Base-by-base conservation (phyloP, 331 rosid genomes). In the Quercus tomentella region DNA sequence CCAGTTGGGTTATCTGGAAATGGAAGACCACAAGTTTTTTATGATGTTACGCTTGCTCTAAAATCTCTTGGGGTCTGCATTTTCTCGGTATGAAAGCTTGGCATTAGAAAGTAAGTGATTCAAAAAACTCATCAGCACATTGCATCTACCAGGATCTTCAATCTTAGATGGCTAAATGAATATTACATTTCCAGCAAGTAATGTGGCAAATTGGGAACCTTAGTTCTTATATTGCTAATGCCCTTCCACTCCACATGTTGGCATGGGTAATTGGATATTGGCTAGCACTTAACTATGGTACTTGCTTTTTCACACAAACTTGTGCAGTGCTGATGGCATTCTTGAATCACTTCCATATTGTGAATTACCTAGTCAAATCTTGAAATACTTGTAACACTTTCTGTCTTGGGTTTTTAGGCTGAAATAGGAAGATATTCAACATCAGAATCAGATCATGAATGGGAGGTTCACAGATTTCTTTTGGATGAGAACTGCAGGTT, bases 391-490 rank as follows among this genome's bases (percentile, higher is more conserved):
- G 3, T 41, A 17, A 76, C 22, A 20, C 23, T 69, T 56, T 15
- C 55, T 4, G n/a, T 67, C 75, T 56, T 11, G 45, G 66, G 76
- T 73, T 78, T 65, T 61, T 84, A 93, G 97, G 97, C 97, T 80
- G 97, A 89, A 80, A 91, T 91, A 30, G 92, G 97, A 76, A 85
- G 97, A 85, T 82, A 84, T 81, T 83, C 87, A 31, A 87, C 92
- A 51, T 80, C 89, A 41, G 45, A 41, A 41, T 41, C 45, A 30
- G 94, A 84, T 76, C 97, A 89, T 12, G 91, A 91, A 86, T 93
- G 97, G 97, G 97, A 93, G 75, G 91, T 91, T 45, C 91, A 91
- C 88, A 88, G 86, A 54, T 91, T 89, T 85, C 91, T 91, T 43
- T 79, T 91, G 89, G 97, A 91, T 74, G 97, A 93, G 89, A 86